These are phyloP conservation scores for Acer yangbiense DNA, from an alignment of 345 rosid genomes.

Conservation along the genomic window DNA sequence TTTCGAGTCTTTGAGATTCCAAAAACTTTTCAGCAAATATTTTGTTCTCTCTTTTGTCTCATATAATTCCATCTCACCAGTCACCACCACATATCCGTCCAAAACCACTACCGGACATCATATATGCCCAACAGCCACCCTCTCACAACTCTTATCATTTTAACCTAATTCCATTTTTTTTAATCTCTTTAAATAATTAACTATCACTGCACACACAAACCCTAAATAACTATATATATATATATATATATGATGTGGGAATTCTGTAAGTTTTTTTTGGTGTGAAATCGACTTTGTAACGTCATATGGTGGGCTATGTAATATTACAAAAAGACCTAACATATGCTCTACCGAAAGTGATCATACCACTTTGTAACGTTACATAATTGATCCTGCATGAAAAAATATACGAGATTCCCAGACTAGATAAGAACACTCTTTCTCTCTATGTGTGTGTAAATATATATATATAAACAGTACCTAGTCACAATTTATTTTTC, in stretches of 20 bases:
- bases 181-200: background rate
- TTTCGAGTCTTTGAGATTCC: conserved; percentile 29
- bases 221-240: background rate
- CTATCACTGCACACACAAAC: background rate
- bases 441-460: no score
- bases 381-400: no score
- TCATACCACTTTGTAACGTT: no score
- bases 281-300: no score
- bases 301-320: no score
- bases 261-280: no score
- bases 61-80: conserved; percentile 1
- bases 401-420: no score
- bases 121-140: conserved; percentile 30
- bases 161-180: conserved; percentile 18
- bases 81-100: conserved; percentile 21
- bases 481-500: background rate
- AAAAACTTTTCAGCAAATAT: conserved; percentile 22
- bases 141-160: conserved; percentile 1
- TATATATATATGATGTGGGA: no score
- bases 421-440: no score
- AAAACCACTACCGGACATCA: conserved; percentile 34
- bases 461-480: no score
- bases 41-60: conserved; percentile 32
- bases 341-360: no score
- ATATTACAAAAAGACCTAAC: no score